Base-by-base conservation (phyloP, 2,329 filamentous ascomycete species). In the Nemania bipapillata region DNA sequence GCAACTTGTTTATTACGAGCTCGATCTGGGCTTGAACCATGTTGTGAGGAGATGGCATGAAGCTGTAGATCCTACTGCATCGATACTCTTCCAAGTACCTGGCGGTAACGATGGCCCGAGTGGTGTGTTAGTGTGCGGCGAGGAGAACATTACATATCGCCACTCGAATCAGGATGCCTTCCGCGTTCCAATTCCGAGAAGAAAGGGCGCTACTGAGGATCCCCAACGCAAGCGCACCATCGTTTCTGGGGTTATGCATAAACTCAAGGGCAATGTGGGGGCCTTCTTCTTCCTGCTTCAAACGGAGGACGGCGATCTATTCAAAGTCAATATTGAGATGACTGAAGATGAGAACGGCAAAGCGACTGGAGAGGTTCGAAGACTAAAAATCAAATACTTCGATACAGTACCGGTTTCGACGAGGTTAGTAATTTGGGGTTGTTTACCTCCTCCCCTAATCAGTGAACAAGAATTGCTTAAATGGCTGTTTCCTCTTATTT, bases 261-360 rank as follows among this genome's bases (percentile, higher is more conserved):
- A 96, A 80, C 90, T 97, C 79, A 95, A 96, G 76, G 89, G 89
- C 68, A 90, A 86, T 67, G 86, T 85, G 5, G 94, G 94, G 30
- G 94, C 94, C 1, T 99, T 99, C 83, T 99, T 99, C 84, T 97
- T 98, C 79, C 87, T 99, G 2, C 83, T 99, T 0, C 96, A 99
- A 79, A 94, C 92, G 0, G 96, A 99, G 66, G 96, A 99, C 79
- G 96, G 96, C n/a, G 96, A 99, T 79, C 85, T 99, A 6, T 98
- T 99, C 86, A 98, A 98, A 79, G 87, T 98, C 40, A 97, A 91
- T 0, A 90, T 99, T 68, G 94, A 97, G 72, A 95, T 97, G 90
- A 86, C 90, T 9, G 91, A 94, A 73, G 92, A 97, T 74, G 88
- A 91, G 0, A 88, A 92, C 54, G 93, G 91, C 12, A 90, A 93